Base-by-base conservation (phyloP, 2,329 filamentous ascomycete genomes). In the Ceratocystis papillata region DNA sequence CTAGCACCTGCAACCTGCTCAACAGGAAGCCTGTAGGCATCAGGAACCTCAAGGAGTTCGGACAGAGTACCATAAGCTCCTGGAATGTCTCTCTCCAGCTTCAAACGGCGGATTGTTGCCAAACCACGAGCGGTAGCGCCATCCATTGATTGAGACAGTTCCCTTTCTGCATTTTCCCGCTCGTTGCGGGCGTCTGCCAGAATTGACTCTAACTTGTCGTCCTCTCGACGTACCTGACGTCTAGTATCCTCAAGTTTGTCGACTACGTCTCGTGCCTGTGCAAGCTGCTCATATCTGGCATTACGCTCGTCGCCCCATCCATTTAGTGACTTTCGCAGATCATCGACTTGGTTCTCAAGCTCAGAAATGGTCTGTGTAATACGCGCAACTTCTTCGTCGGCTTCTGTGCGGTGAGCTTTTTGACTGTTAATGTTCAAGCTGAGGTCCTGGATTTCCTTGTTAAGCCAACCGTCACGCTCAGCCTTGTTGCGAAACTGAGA, bases 41-140 rank as follows among this genome's bases (percentile, higher is more conserved):
- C 90, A 67, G 81, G 84, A 62, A 96, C 90, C 65, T 91, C 85
- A 71, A 97, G 85, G n/a, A 99, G 82, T 74, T 99, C 95, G 3
- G 93, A 92, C 46, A 99, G 77, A 0, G 92, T 96, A 62, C 95
- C 94, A 73, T 96, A 95, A 1, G 94, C 90, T 30, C 94, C 94
- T 1, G 88, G 83, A 5, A 97, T 84, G 68, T 90, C 84, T 69
- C 87, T 80, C 70, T 95, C 86, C 61, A 85, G 83, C 76, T 91
- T 93, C 71, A 97, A 82, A 55, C 88, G 85, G 65, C 90, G 86
- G 20, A 99, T 88, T 2, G 89, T 87, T n/a, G 89, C 88, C 59
- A 99, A 80, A 72, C 93, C 94, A 62, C 89, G 85, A 67, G 89
- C 88, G 4, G 92, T 96, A 65, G 89, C 88, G 68, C 88, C 85